phyloP scores from a whole-genome alignment of 768 basidiomycete genomes.

The Cystobasidium onofrii region DNA sequence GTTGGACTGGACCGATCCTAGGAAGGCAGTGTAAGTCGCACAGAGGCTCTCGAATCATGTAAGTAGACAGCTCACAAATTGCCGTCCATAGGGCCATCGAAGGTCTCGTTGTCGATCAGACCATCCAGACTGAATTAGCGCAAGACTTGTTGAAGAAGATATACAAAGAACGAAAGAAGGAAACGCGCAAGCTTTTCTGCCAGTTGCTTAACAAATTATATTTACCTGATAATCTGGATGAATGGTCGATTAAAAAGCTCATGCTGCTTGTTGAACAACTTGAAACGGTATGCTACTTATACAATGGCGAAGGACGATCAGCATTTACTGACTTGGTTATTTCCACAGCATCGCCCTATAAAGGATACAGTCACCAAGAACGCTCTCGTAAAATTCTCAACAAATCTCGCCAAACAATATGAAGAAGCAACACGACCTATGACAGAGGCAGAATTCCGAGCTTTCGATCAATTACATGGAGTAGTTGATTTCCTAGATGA shows the following conservation, averaged over 20 bases:
- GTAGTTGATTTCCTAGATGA: slow-evolving; percentile 5
- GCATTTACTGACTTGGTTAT: slow-evolving; percentile 42
- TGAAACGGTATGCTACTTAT: slow-evolving; percentile 55
- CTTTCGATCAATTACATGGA: neutral
- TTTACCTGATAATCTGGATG: slow-evolving; percentile 46
- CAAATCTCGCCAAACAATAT: slow-evolving; percentile 53
- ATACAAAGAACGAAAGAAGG: slow-evolving; percentile 43
- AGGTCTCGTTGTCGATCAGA: slow-evolving; percentile 41
- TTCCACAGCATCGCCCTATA: slow-evolving; percentile 55
- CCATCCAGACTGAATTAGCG: slow-evolving; percentile 47
- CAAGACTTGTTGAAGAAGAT: slow-evolving; percentile 44
- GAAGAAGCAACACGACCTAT: slow-evolving; percentile 18
- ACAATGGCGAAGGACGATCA: too few relatives aligned
- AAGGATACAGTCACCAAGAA: slow-evolving; percentile 58
- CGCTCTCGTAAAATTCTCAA: slow-evolving; percentile 64
- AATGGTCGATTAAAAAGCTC: slow-evolving; percentile 49
- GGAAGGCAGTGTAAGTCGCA: slow-evolving; percentile 46
- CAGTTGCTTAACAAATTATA: slow-evolving; percentile 48
- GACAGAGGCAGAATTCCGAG: slow-evolving; percentile 16
- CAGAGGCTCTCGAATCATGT: neutral
- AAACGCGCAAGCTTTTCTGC: slow-evolving; percentile 46
- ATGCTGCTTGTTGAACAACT: slow-evolving; percentile 56
- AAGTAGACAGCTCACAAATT: neutral
- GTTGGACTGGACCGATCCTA: slow-evolving; percentile 50
- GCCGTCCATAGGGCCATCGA: slow-evolving; percentile 43